A percentile compares a stretch with the other conserved stretches of the same genome.
Conservation (phyloP, 371 early-diverging fungal species). For the Mortierella sp. region DNA sequence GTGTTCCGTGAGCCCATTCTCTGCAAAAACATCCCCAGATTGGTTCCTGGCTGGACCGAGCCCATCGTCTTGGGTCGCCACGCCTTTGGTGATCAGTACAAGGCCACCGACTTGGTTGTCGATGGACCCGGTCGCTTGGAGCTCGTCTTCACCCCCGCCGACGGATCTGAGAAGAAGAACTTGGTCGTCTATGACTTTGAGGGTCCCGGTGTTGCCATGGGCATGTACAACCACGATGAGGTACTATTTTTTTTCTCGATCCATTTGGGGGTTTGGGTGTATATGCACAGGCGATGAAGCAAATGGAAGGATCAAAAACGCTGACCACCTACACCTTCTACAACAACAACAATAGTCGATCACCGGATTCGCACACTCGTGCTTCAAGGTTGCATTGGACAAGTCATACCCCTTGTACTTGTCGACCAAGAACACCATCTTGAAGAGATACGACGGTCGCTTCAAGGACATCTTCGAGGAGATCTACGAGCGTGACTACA, state of each 20-base stretch:
- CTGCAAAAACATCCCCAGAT: constrained; percentile 87
- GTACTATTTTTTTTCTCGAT: constrained; percentile 16
- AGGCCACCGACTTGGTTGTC: constrained; percentile 90
- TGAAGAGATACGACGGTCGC: constrained; percentile 95
- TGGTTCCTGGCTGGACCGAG: constrained; percentile 94
- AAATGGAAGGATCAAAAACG: background rate
- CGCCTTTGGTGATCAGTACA: constrained; percentile 97
- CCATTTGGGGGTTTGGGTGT: background rate
- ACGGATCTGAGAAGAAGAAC: constrained; percentile 72
- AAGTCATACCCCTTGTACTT: constrained; percentile 92
- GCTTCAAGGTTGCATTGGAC: constrained; percentile 90
- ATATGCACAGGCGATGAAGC: background rate
- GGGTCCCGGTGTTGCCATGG: constrained; percentile 90
- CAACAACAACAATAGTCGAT: constrained; percentile 70
- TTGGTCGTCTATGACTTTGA: constrained; percentile 82
- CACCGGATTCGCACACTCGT: constrained; percentile 88
- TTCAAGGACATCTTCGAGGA: constrained; percentile 96
- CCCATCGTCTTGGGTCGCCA: constrained; percentile 96
- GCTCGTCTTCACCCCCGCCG: constrained; percentile 88
- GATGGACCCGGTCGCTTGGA: constrained; percentile 87
- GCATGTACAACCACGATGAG: constrained; percentile 92
- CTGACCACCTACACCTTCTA: background rate
- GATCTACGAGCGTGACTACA: constrained; percentile 82
- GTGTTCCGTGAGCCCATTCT: constrained; percentile 97
- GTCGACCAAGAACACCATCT: constrained; percentile 95